These are phyloP conservation scores for Spizellomyces sp. DNA, from an alignment of 192 early-diverging fungal species.

Conservation along the genomic window DNA sequence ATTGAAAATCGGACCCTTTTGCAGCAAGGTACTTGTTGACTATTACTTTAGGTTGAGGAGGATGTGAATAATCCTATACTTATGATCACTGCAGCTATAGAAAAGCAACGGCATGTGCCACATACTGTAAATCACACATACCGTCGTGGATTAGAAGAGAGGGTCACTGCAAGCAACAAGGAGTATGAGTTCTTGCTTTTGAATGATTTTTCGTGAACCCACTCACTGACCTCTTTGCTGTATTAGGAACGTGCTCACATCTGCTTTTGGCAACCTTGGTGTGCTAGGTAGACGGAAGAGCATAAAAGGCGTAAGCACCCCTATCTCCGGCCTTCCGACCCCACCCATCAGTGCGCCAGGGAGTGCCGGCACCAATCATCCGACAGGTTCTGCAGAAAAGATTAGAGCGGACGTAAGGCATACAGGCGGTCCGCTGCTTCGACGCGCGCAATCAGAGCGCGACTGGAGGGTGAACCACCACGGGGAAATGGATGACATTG, in stretches of 20 bases:
- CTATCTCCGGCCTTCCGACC: conserved; percentile 4
- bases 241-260: conserved; percentile 16
- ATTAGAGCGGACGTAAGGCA: background rate
- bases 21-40: no score
- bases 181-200: background rate
- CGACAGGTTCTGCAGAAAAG: background rate
- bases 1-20: no score
- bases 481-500: conserved; percentile 8
- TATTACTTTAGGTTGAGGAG: no score
- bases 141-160: background rate
- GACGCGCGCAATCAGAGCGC: background rate
- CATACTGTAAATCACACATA: no score
- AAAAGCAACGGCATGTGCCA: background rate
- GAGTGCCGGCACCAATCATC: background rate
- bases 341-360: conserved; percentile 11
- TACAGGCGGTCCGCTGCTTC: background rate
- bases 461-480: background rate
- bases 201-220: background rate
- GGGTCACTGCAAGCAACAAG: conserved; percentile 1
- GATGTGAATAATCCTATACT: no score
- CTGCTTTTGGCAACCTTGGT: conserved; percentile 13
- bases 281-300: conserved; percentile 10
- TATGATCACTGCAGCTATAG: background rate
- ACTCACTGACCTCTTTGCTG: background rate
- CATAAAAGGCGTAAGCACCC: background rate